Evolutionary conservation across 331 rosid genomes (phyloP).

Genomic region (Saraca asoca): DNA sequence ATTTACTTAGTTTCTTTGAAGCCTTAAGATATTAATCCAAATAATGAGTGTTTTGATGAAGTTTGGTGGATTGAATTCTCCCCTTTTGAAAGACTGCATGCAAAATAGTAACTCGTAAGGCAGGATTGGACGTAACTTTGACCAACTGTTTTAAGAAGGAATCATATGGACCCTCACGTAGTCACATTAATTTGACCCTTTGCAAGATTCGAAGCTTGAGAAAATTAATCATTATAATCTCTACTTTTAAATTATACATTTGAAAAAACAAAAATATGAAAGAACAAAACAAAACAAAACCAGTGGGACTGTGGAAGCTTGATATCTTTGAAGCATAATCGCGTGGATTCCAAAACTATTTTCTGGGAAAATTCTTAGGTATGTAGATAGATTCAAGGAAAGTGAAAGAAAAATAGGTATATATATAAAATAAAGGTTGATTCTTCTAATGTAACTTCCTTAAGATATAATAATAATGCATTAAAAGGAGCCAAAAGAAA

Average conservation of each 20-base stretch:
- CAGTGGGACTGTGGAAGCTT: conserved; percentile 5
- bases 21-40: neutral
- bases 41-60: neutral
- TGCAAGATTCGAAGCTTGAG: conserved; percentile 38
- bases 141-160: conserved; percentile 32
- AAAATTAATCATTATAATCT: conserved; percentile 38
- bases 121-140: conserved; percentile 39
- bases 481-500: conserved; percentile 52
- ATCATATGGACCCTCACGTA: conserved; percentile 47
- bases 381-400: conserved; percentile 20
- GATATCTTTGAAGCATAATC: conserved; percentile 38
- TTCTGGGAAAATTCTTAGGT: conserved; percentile 33
- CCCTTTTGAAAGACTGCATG: conserved; percentile 25
- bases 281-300: conserved; percentile 27
- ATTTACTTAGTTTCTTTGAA: neutral
- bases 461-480: conserved; percentile 34
- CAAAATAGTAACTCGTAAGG: conserved; percentile 30
- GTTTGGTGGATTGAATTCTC: neutral
- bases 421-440: conserved; percentile 19
- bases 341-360: conserved; percentile 53
- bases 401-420: conserved; percentile 1
- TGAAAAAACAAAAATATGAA: conserved; percentile 20
- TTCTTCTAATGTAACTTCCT: conserved; percentile 31
- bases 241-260: conserved; percentile 33
- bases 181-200: conserved; percentile 46